Conservation (phyloP, 768 basidiomycete genomes). For the Lentinula raphanica region DNA sequence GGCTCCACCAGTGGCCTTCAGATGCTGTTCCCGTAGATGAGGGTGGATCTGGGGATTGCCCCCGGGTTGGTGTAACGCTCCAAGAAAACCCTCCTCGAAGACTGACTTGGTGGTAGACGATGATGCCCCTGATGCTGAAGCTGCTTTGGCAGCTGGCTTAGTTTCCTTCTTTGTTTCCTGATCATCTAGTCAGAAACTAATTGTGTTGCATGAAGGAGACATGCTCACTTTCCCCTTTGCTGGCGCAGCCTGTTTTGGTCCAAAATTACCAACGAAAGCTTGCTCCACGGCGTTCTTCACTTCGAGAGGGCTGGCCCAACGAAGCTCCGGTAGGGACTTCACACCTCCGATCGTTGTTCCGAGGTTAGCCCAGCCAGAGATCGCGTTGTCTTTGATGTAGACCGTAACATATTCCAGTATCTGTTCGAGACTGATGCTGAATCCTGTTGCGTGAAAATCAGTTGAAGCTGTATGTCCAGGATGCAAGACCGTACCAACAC, state of each 20-base stretch:
- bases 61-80: slow-evolving; percentile 87
- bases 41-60: slow-evolving; percentile 85
- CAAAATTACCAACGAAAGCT: slow-evolving; percentile 63
- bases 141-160: slow-evolving; percentile 23
- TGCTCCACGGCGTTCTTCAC: slow-evolving; percentile 78
- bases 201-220: not conserved
- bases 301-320: slow-evolving; percentile 83
- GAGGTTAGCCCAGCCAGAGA: slow-evolving; percentile 72
- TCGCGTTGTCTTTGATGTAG: slow-evolving; percentile 50
- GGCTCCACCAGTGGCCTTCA: slow-evolving; percentile 71
- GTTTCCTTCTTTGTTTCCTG: slow-evolving; percentile 47
- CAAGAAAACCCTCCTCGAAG: slow-evolving; percentile 94
- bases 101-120: slow-evolving; percentile 51
- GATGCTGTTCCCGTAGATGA: slow-evolving; percentile 73
- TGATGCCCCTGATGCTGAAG: slow-evolving; percentile 24
- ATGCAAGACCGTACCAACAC: slow-evolving; percentile 64
- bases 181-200: not conserved
- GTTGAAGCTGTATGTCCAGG: not conserved
- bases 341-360: slow-evolving; percentile 61
- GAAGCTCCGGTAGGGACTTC: slow-evolving; percentile 55
- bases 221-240: slow-evolving; percentile 57
- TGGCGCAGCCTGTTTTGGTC: slow-evolving; percentile 62
- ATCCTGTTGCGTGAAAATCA: slow-evolving; percentile 45
- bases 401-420: slow-evolving; percentile 49
- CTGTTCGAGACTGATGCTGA: slow-evolving; percentile 66